phyloP scores from a whole-genome alignment of 2,329 filamentous ascomycete genomes.

The Malbranchea zuffiana region DNA sequence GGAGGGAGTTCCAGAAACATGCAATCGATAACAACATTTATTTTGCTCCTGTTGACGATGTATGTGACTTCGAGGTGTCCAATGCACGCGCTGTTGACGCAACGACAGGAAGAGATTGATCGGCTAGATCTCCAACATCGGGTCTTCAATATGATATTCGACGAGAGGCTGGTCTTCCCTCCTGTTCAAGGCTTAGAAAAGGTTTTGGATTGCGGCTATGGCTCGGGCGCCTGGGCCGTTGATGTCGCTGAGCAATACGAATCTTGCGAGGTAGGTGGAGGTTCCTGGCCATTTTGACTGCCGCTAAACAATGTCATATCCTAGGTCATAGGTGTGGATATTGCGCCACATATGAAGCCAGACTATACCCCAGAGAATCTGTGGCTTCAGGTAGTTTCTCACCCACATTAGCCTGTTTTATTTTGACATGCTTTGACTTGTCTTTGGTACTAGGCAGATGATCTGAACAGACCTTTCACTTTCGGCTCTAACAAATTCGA shows the following conservation, averaged over 20 bases:
- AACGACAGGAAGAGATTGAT: conserved; percentile 52
- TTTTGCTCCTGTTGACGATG: conserved; percentile 61
- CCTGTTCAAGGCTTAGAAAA: conserved; percentile 47
- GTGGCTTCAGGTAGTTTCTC: conserved; percentile 47
- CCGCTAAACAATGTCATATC: conserved; percentile 3
- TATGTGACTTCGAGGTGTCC: conserved; percentile 28
- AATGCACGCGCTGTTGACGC: conserved; percentile 2
- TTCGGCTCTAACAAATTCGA: conserved; percentile 66
- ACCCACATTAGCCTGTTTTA: no score
- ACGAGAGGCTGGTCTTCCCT: conserved; percentile 59
- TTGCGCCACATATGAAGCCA: conserved; percentile 58
- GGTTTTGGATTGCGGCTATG: conserved; percentile 63
- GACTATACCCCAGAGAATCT: conserved; percentile 56
- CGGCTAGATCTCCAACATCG: conserved; percentile 54
- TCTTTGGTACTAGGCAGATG: conserved; percentile 44
- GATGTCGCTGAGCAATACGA: conserved; percentile 56
- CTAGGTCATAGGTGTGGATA: conserved; percentile 60
- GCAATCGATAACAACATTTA: conserved; percentile 55
- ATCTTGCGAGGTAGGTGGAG: conserved; percentile 48
- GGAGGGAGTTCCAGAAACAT: conserved; percentile 57
- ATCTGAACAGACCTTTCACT: conserved; percentile 58
- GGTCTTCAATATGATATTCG: conserved; percentile 54
- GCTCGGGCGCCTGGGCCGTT: conserved; percentile 58
- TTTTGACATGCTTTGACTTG: no score
- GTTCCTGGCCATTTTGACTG: background rate